Percentiles rank a stretch among this genome's conserved stretches.
Conservation (phyloP, 2,329 filamentous ascomycete genomes). For the Westerdykella ornata region DNA sequence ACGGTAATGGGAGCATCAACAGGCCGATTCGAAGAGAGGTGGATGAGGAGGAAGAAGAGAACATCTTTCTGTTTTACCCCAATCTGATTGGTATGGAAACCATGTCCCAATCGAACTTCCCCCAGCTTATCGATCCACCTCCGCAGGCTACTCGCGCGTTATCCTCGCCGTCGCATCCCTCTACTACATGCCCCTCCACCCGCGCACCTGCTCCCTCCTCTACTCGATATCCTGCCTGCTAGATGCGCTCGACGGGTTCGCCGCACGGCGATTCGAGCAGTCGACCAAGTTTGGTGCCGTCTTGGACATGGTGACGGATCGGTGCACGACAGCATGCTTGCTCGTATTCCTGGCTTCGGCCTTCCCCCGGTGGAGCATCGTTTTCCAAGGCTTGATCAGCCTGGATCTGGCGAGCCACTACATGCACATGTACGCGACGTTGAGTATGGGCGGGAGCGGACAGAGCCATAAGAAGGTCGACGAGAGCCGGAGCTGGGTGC, state of each 20-base stretch:
- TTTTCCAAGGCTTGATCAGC: slow-evolving; percentile 90
- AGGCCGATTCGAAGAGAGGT: slow-evolving; percentile 9
- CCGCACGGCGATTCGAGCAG: slow-evolving; percentile 81
- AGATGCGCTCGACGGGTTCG: slow-evolving; percentile 89
- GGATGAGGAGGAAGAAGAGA: slow-evolving; percentile 40
- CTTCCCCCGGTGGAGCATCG: slow-evolving; percentile 85
- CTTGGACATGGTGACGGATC: slow-evolving; percentile 97
- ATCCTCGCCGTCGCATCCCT: slow-evolving; percentile 73
- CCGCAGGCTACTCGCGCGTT: slow-evolving; percentile 45
- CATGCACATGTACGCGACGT: slow-evolving; percentile 96
- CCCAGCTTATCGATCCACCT: slow-evolving; percentile 2
- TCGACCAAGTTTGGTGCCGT: slow-evolving; percentile 94
- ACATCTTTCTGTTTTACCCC: slow-evolving; percentile 50
- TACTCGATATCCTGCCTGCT: slow-evolving; percentile 94
- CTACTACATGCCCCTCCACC: slow-evolving; percentile 98
- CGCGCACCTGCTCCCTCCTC: slow-evolving; percentile 83
- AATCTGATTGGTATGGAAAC: slow-evolving; percentile 45
- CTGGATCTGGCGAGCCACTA: slow-evolving; percentile 95
- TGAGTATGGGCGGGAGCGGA: slow-evolving; percentile 74
- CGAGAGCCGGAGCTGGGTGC: slow-evolving; percentile 74
- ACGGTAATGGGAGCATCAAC: slow-evolving; percentile 25
- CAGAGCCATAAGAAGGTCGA: slow-evolving; percentile 92
- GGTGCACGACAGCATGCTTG: slow-evolving; percentile 91
- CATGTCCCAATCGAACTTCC: neutral
- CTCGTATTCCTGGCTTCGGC: slow-evolving; percentile 92